A percentile compares a stretch with the other conserved stretches of the same genome.
These are phyloP conservation scores for Phytophthora vignae DNA, from an alignment of 352 stramenopile species.

Conservation along the genomic window DNA sequence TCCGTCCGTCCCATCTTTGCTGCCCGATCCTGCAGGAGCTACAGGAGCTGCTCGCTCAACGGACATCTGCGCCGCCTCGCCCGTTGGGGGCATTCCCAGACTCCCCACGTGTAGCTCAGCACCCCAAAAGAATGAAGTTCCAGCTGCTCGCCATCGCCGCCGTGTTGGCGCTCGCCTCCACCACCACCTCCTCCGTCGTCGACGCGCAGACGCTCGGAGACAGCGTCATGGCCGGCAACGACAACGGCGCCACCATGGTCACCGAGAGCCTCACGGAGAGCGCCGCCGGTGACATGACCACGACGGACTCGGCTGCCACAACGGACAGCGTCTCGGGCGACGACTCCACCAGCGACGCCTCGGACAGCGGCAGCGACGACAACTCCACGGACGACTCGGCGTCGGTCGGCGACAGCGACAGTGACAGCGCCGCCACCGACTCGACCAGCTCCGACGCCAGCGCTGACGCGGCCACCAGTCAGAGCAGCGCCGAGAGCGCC, in stretches of 20 bases:
- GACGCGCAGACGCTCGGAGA: conserved; percentile 48
- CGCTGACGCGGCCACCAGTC: not conserved
- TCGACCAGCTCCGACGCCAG: not conserved
- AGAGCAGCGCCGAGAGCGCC: conserved; percentile 19
- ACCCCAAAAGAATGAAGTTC: conserved; percentile 32
- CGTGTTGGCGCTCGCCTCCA: conserved; percentile 24
- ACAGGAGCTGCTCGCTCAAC: conserved; percentile 1
- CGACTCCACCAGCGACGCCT: not conserved
- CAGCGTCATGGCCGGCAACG: conserved; percentile 44
- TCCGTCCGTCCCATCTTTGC: conserved; percentile 25
- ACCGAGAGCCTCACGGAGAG: conserved; percentile 29
- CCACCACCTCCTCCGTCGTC: conserved; percentile 20
- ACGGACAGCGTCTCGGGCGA: conserved; percentile 1
- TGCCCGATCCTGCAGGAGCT: conserved; percentile 32
- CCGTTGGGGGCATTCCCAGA: conserved; percentile 37
- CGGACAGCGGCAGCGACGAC: conserved; percentile 23
- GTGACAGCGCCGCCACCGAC: not conserved
- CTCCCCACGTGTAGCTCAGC: conserved; percentile 13
- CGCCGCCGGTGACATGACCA: conserved; percentile 12
- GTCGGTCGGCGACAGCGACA: conserved; percentile 15
- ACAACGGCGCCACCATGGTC: conserved; percentile 29
- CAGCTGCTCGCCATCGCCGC: conserved; percentile 28
- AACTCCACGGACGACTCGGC: conserved; percentile 16
- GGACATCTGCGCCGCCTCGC: conserved; percentile 11
- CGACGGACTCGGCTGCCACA: conserved; percentile 19